A percentile compares a stretch with the other conserved stretches of the same genome.
phyloP scores from a whole-genome alignment of 345 rosid species.

The Gossypioides kirkii region DNA sequence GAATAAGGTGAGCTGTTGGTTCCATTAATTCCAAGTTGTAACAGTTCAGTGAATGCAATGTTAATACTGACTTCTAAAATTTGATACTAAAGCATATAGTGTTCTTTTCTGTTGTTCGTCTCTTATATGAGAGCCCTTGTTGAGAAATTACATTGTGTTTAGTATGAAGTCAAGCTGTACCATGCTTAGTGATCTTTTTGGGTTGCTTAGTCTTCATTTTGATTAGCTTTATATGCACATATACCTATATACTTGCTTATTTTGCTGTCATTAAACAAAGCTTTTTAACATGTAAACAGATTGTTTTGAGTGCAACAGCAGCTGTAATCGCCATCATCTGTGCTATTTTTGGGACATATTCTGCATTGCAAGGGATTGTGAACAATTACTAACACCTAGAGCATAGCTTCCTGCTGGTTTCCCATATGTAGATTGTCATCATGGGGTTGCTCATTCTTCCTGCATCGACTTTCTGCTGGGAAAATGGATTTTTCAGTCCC shows the following conservation, averaged over 20 bases:
- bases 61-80: background rate
- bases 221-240: background rate
- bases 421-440: background rate
- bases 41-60: background rate
- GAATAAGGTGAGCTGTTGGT: background rate
- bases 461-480: background rate
- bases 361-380: constrained; percentile 40
- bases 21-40: background rate
- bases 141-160: background rate
- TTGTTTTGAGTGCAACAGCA: constrained; percentile 34
- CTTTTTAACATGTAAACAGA: constrained; percentile 27
- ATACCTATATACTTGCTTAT: background rate
- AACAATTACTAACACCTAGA: constrained; percentile 26
- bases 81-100: background rate
- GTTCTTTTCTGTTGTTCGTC: background rate
- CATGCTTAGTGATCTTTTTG: background rate
- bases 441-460: background rate
- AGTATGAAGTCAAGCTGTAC: background rate
- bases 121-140: background rate
- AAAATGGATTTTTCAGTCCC: background rate
- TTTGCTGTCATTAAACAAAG: background rate
- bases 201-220: background rate
- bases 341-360: constrained; percentile 63
- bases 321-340: constrained; percentile 44
- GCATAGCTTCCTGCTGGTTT: background rate